These are phyloP conservation scores for Citrus unshiu DNA, from an alignment of 345 rosid genomes.

Conservation along the genomic window DNA sequence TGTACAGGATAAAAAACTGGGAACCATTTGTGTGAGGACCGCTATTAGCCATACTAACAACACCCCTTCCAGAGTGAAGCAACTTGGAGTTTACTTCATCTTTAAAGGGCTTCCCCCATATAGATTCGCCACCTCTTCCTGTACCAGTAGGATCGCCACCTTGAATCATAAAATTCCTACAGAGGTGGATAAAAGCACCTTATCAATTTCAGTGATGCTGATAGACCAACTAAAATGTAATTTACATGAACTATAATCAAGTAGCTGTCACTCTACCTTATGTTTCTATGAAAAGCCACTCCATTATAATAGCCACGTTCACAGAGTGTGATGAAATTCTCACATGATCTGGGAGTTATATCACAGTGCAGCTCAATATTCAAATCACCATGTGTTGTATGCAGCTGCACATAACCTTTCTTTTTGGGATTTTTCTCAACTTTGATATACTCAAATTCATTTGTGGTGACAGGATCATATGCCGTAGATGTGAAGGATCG, in stretches of 20 bases:
- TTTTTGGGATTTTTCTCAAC: constrained; percentile 91
- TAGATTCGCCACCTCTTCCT: constrained; percentile 88
- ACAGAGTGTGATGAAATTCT: constrained; percentile 87
- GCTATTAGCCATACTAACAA: constrained; percentile 97
- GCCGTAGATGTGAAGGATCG: constrained; percentile 92
- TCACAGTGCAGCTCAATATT: constrained; percentile 94
- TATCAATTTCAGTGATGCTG: constrained; percentile 2
- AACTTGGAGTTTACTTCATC: constrained; percentile 88
- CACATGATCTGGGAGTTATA: constrained; percentile 86
- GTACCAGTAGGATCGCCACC: constrained; percentile 98
- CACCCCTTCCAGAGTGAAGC: constrained; percentile 89
- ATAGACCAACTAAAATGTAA: constrained; percentile 3
- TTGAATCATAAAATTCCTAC: constrained; percentile 96
- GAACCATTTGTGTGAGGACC: constrained; percentile 98
- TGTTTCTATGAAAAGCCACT: constrained; percentile 73
- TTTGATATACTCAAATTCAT: constrained; percentile 77
- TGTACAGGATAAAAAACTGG: constrained; percentile 93
- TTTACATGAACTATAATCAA: neutral
- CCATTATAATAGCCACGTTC: constrained; percentile 84
- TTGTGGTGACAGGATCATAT: constrained; percentile 81
- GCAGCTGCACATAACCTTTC: constrained; percentile 95
- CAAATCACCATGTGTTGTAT: constrained; percentile 85
- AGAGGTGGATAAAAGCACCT: neutral
- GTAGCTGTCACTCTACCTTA: constrained; percentile 43
- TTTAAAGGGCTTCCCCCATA: constrained; percentile 96